Evolutionary conservation across 179 eudicot genomes (phyloP).

Genomic region (Monotropa hypopitys): DNA sequence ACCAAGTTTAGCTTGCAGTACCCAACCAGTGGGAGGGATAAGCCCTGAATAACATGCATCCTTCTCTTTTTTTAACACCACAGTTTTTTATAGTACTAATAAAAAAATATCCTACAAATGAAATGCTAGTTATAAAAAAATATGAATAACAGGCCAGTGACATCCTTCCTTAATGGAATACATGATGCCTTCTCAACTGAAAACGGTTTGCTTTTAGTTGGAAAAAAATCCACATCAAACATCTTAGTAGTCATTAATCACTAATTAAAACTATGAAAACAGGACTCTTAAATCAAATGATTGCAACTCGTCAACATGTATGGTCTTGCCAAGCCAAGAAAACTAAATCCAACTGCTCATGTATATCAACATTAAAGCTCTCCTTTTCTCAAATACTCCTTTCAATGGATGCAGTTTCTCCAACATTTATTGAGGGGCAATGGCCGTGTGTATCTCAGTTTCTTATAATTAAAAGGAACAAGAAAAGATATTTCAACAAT

Average conservation of each 20-base stretch:
- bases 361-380: not conserved
- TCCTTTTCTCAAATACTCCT: not conserved
- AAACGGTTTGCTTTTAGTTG: not conserved
- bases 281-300: not conserved
- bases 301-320: not conserved
- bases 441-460: not conserved
- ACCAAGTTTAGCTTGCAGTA: not conserved
- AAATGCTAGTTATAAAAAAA: not conserved
- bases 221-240: not conserved
- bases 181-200: not conserved
- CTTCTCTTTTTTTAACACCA: not conserved
- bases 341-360: not conserved
- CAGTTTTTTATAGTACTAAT: not conserved
- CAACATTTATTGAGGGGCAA: not conserved
- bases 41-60: not conserved
- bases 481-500: not conserved
- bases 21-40: not conserved
- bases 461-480: too few species aligned
- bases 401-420: not conserved
- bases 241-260: not conserved
- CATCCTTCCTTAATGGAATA: not conserved
- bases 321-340: not conserved
- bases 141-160: not conserved
- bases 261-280: not conserved
- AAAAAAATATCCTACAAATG: not conserved